Base-by-base conservation (phyloP, 176 grass and related monocot genomes). In the Typha latifolia region DNA sequence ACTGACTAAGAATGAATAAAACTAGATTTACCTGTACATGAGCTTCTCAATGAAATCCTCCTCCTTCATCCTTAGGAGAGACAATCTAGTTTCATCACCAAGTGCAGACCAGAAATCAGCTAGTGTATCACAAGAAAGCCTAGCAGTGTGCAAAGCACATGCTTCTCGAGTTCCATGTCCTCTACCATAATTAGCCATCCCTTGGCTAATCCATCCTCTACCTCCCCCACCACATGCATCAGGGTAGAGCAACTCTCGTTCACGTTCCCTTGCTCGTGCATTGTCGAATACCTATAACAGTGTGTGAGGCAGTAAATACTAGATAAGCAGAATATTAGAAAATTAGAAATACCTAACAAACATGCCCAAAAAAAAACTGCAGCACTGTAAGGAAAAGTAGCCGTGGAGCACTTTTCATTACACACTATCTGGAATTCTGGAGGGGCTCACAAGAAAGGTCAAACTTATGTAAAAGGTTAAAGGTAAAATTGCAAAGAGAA, bases 141-240 rank as follows among this genome's bases (percentile, higher is more conserved):
- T 75, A 24, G 89, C 88, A 74, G 94, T 92, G 74, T 97, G 94
- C 63, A 97, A 75, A 81, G 89, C 94, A 87, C 94, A 97, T 4
- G 79, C 86, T 75, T 97, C 94, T 70, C 89, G 80, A 49, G 70
- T 90, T 76, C 83, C 89, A 78, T 89, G 73, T 18, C 85, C 92
- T 71, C 83, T 82, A 31, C 74, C 87, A 75, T 87, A 97, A 37
- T 76, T 86, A 77, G 79, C 72, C 64, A 91, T 72, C 16, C 85
- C 85, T 84, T 86, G 87, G 80, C 89, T 97, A 75, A 97, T 97
- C 94, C 94, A 97, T 74, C 94, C 94, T 78, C 89, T 87, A 62
- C 85, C 89, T 67, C 79, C 83, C 20, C 78, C 94, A 80, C 94
- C 94, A 80, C 94, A 97, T 22, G 94, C 94, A 78, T 97, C 94